Conservation (phyloP, 768 basidiomycete species). For the Pleurotus citrinopileatus region DNA sequence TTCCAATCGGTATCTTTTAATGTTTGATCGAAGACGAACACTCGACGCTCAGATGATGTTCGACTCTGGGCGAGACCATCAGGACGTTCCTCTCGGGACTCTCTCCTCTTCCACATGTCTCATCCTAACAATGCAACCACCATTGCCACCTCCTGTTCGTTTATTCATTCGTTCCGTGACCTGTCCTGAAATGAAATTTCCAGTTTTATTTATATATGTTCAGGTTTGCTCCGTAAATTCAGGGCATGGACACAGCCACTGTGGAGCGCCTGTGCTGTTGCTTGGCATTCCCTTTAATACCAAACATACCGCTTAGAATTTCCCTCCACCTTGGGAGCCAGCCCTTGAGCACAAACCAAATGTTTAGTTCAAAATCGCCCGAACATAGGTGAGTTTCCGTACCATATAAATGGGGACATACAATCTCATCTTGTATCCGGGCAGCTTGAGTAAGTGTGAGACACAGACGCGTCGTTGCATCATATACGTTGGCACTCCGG, state of each 20-base stretch:
- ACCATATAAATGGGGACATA: no score
- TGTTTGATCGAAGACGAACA: neutral
- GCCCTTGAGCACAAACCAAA: no score
- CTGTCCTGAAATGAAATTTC: neutral
- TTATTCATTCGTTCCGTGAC: neutral
- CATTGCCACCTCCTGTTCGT: neutral
- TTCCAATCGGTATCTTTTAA: neutral
- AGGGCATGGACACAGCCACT: constrained; percentile 4
- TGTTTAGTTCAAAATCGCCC: no score
- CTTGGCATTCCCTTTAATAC: neutral
- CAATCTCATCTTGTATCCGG: no score
- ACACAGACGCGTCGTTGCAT: no score
- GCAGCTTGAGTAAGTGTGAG: no score
- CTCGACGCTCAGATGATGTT: no score
- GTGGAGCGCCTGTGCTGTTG: constrained; percentile 7
- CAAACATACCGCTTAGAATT: neutral
- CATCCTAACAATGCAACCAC: neutral
- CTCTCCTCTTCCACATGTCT: neutral
- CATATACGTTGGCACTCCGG: no score
- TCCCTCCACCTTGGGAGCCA: no score
- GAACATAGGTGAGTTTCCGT: no score
- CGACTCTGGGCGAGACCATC: neutral
- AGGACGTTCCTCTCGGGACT: neutral
- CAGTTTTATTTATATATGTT: no score
- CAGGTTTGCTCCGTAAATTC: no score